A percentile compares a stretch with the other conserved stretches of the same genome.
These are phyloP conservation scores for Pestalotiopsis sp. DNA, from an alignment of 2,329 filamentous ascomycete genomes.

Conservation along the genomic window DNA sequence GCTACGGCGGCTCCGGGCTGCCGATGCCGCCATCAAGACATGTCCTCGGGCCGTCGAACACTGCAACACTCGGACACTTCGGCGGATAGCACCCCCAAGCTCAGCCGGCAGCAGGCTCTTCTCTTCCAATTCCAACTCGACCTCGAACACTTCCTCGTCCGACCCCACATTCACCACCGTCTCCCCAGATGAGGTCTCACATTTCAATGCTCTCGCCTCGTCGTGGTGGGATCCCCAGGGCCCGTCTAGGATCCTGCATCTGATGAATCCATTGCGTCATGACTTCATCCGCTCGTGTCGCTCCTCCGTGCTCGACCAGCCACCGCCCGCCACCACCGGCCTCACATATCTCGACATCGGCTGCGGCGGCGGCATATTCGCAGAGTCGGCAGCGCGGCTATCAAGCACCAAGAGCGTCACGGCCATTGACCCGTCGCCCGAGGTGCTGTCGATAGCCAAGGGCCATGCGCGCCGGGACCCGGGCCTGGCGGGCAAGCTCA, in stretches of 20 bases:
- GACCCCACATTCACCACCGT: slow-evolving; percentile 65
- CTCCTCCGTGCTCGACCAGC: slow-evolving; percentile 49
- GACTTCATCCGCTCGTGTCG: slow-evolving; percentile 83
- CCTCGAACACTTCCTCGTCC: slow-evolving; percentile 20
- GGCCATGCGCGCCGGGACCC: slow-evolving; percentile 78
- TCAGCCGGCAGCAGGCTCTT: slow-evolving; percentile 6
- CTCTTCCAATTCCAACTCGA: slow-evolving; percentile 7
- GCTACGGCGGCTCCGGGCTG: slow-evolving; percentile 14
- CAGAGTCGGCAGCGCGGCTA: slow-evolving; percentile 79
- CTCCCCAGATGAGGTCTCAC: slow-evolving; percentile 85
- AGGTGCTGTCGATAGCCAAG: slow-evolving; percentile 75
- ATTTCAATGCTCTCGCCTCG: slow-evolving; percentile 91
- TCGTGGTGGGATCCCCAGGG: slow-evolving; percentile 98
- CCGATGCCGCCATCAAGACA: neutral
- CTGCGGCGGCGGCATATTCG: slow-evolving; percentile 95
- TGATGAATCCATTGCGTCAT: slow-evolving; percentile 97
- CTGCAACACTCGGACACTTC: neutral
- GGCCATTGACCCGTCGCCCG: slow-evolving; percentile 77
- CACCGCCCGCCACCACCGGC: slow-evolving; percentile 36
- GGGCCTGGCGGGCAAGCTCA: slow-evolving; percentile 61
- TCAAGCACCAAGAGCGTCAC: slow-evolving; percentile 65
- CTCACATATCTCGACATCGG: slow-evolving; percentile 87
- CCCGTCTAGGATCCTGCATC: slow-evolving; percentile 86
- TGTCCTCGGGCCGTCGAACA: neutral
- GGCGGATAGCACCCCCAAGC: slow-evolving; percentile 8